Base-by-base conservation (phyloP, 2,329 filamentous ascomycete genomes). In the Aureobasidium leucospermi region DNA sequence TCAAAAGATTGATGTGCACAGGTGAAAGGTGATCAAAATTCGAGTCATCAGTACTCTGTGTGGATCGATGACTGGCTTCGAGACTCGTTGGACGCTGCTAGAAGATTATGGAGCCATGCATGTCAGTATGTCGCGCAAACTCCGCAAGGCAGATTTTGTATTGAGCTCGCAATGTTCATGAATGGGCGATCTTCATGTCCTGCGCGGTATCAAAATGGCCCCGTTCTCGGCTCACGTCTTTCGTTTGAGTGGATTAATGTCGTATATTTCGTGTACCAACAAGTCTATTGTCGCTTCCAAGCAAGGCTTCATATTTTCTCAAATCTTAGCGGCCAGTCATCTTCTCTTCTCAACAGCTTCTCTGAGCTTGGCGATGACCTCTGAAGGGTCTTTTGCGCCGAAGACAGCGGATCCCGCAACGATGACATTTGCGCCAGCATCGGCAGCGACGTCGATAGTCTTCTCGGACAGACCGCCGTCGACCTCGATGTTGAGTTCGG, bases 341-440 rank as follows among this genome's bases (percentile, higher is more conserved):
- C 74, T 71, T 63, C 81, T 76, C 68, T 81, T 82, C 58, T 96
- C 84, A 3, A 99, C 92, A 2, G 89, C 83, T 61, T 88, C 84
- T 65, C 91, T 83, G 69, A 99, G 76, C 73, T 88, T 79, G n/a
- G 81, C 76, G 70, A 99, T 96, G 28, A 96, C 91, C 65, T 94
- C 88, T 6, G 83, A 83, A 0, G 94, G 94, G 69, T 96, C 89
- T 69, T 90, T 82, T 16, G 94, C 93, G 38, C 92, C 91, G 74
- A 97, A 99, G 7, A 99, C 91, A 42, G 94, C 94, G 68, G 90
- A 96, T 32, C 94, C 94, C 10, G 94, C 93, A 55, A 99, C 94
- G 69, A 99, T 99, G 60, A 99, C 94, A 69, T 99, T 99, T 59
- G 94, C 94, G 36, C 94, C 94, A 0, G 94, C 94, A 62, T 96